Evolutionary conservation across 495 filamentous ascomycete genomes (phyloP), one percentile per base, ranked within the genome.

Genomic region (Neurospora pannonica): DNA sequence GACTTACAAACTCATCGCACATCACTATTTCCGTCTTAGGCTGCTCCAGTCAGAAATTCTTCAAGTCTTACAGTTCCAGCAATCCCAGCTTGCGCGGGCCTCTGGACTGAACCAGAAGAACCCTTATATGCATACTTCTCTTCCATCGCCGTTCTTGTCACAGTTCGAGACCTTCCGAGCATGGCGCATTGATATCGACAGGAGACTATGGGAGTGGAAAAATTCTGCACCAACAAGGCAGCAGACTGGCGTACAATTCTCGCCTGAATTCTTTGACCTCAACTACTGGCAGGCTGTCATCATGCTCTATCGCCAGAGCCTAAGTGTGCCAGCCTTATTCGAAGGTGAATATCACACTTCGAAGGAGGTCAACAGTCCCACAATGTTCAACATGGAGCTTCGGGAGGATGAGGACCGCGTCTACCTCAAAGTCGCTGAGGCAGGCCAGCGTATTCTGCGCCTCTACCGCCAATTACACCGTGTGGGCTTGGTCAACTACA

Each of bases 241-340:
- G 28, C 90, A 97, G 38, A 97, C 92, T 0, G 94, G 94, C 10
- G 95, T 98, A 31, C 88, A 89, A 9, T 98, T 98, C 81, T 92
- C 91, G 6, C 89, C 92, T 10, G 90, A 97, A 70, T 95, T 98
- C 76, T 84, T 98, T 7, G 93, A 97, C 74, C 82, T 98, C 70
- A 98, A 98, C 79, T 98, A 98, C 80, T 98, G 94, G 94, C 95
- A 98, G 81, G 93, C 94, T n/a, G 89, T 98, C 72, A 97, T 98
- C 76, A 93, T 97, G 93, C 88, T 98, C 4, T 98, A 98, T 81
- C 87, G 95, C 72, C 95, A 97, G 78, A 95, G 93, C 78, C 84
- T 98, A 70, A 93, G 92, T 24, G 93, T 95, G n/a, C 95, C 95
- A 15, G 89, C 91, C 5, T 87, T 92, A 73, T 88, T 97, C 71